Conservation (phyloP, 192 early-diverging fungal genomes). For the Tieghemiomyces parasiticus region DNA sequence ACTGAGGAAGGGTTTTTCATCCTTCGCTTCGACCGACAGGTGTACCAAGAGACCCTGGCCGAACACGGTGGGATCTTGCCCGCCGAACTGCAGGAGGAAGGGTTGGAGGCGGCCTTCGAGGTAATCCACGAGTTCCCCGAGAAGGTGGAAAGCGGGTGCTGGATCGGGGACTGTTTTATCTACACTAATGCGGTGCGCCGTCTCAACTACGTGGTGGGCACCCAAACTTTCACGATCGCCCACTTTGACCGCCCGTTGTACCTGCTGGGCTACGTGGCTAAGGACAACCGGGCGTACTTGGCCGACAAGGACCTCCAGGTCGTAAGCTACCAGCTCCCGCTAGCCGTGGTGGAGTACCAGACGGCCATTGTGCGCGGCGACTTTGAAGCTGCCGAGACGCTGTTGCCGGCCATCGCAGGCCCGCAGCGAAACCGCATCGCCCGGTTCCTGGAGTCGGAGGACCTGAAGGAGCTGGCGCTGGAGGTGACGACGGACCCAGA, state of each 20-base stretch:
- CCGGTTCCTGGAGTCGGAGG: conserved; percentile 89
- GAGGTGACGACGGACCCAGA: conserved; percentile 91
- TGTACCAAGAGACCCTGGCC: conserved; percentile 59
- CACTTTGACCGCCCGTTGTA: conserved; percentile 91
- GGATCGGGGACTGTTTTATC: conserved; percentile 99
- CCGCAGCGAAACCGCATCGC: conserved; percentile 88
- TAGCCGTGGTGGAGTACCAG: conserved; percentile 96
- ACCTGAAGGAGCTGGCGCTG: conserved; percentile 79
- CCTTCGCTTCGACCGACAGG: conserved; percentile 80
- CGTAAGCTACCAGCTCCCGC: conserved; percentile 77
- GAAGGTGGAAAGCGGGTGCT: conserved; percentile 80
- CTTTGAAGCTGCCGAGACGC: conserved; percentile 54
- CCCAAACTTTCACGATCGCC: conserved; percentile 79
- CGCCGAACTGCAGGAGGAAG: conserved; percentile 61
- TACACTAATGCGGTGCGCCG: conserved; percentile 85
- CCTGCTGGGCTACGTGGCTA: conserved; percentile 84
- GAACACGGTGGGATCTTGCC: conserved; percentile 36
- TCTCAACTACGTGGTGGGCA: conserved; percentile 90
- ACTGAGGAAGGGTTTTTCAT: conserved; percentile 92
- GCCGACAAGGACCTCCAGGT: conserved; percentile 89
- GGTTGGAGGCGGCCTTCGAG: conserved; percentile 91
- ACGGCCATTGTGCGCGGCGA: conserved; percentile 93
- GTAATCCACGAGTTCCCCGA: conserved; percentile 90
- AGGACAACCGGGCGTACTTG: conserved; percentile 88
- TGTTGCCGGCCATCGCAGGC: conserved; percentile 73